These are phyloP conservation scores for Trichocomaceae sp. DNA, from an alignment of 2,329 filamentous ascomycete genomes.

Conservation along the genomic window DNA sequence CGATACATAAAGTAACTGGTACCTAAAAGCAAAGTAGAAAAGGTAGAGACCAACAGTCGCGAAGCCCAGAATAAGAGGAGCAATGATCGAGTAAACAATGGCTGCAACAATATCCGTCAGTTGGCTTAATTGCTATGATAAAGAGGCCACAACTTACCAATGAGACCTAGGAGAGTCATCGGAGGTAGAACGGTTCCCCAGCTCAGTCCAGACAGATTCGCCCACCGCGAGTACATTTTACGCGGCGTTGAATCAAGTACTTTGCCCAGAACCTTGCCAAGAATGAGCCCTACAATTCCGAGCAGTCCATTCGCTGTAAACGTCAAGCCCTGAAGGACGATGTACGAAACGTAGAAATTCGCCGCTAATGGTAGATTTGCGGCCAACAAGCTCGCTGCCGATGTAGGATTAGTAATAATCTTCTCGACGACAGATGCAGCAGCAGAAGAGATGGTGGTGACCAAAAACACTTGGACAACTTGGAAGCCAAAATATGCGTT, in stretches of 20 bases:
- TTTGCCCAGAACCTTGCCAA: conserved; percentile 68
- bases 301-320: conserved; percentile 69
- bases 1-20: conserved; percentile 83
- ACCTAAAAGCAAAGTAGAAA: conserved; percentile 82
- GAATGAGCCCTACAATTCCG: conserved; percentile 64
- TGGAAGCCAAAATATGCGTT: conserved; percentile 71
- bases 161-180: conserved; percentile 73
- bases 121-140: conserved; percentile 4
- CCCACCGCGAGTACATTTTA: conserved; percentile 72
- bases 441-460: conserved; percentile 75
- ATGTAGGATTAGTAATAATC: conserved; percentile 57
- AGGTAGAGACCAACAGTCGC: conserved; percentile 69
- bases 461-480: conserved; percentile 83
- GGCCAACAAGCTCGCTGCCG: conserved; percentile 60
- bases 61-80: conserved; percentile 76
- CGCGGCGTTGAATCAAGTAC: conserved; percentile 71
- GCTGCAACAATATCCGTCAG: conserved; percentile 43
- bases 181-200: conserved; percentile 81
- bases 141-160: conserved; percentile 50
- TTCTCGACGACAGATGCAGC: conserved; percentile 62
- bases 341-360: conserved; percentile 94
- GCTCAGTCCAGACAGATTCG: conserved; percentile 62
- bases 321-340: conserved; percentile 82
- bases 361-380: conserved; percentile 71
- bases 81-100: conserved; percentile 79